Percentiles rank a stretch among this genome's conserved stretches.
These are phyloP conservation scores for Globisporangium solare DNA, from an alignment of 352 stramenopile species.

Conservation along the genomic window DNA sequence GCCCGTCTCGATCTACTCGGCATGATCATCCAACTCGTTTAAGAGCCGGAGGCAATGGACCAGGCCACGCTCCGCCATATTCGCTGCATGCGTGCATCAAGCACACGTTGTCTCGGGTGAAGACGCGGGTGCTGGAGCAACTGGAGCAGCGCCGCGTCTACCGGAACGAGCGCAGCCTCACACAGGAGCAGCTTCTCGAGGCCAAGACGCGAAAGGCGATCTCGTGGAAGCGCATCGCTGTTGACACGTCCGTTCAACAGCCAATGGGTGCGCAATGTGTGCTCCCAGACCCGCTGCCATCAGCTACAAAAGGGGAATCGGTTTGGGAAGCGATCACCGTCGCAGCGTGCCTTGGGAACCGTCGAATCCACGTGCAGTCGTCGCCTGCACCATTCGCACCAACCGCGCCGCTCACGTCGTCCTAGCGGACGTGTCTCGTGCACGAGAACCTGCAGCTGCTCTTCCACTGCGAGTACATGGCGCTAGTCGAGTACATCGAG, in stretches of 20 bases:
- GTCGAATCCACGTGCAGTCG: not conserved
- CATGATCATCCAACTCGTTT: no score
- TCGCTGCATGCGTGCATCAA: no score
- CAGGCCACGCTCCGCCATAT: no score
- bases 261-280: no score
- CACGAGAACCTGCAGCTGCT: conserved; percentile 32
- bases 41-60: no score
- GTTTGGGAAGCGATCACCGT: not conserved
- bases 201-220: not conserved
- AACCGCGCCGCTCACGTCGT: conserved; percentile 8
- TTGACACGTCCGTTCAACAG: not conserved
- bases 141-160: no score
- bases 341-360: not conserved
- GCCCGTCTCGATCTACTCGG: no score
- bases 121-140: no score
- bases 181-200: not conserved
- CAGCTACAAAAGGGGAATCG: no score
- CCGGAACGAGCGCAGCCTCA: no score
- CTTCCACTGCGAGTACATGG: conserved; percentile 37
- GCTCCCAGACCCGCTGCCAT: no score
- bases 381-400: conserved; percentile 4
- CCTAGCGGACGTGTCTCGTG: conserved; percentile 23
- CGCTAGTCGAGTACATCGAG: conserved; percentile 25
- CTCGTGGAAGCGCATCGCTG: not conserved
- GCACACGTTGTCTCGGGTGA: no score